Evolutionary conservation across 805 yeast species (phyloP).

Genomic region (Ogataea pilisensis): DNA sequence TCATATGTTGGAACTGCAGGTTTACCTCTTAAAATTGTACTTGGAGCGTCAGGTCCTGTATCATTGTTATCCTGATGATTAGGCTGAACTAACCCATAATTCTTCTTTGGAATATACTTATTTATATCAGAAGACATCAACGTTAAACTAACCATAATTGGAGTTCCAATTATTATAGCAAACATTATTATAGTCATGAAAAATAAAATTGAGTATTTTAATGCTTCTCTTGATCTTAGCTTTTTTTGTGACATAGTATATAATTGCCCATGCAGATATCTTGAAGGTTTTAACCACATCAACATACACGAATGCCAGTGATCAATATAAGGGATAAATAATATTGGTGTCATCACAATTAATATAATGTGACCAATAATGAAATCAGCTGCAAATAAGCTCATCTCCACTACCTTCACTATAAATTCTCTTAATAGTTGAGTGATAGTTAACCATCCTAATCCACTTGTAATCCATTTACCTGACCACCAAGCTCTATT

Average conservation of each 20-base stretch:
- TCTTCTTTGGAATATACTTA: slow-evolving; percentile 17
- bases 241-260: slow-evolving; percentile 36
- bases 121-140: slow-evolving; percentile 12
- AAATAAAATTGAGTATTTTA: slow-evolving; percentile 45
- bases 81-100: slow-evolving; percentile 52
- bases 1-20: slow-evolving; percentile 22
- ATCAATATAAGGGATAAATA: slow-evolving; percentile 44
- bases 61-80: slow-evolving; percentile 58
- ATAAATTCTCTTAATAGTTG: slow-evolving; percentile 45
- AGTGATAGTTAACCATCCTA: slow-evolving; percentile 35
- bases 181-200: slow-evolving; percentile 37
- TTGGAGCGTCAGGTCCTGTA: slow-evolving; percentile 56
- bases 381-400: slow-evolving; percentile 45
- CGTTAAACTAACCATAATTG: slow-evolving; percentile 36
- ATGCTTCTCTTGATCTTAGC: slow-evolving; percentile 37
- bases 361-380: slow-evolving; percentile 40
- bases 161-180: slow-evolving; percentile 40
- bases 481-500: slow-evolving; percentile 56
- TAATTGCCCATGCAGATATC: slow-evolving; percentile 35
- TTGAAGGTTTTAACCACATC: slow-evolving; percentile 44
- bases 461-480: slow-evolving; percentile 38
- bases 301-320: slow-evolving; percentile 46
- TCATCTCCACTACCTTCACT: slow-evolving; percentile 43
- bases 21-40: slow-evolving; percentile 32
- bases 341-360: slow-evolving; percentile 35